Conservation (phyloP, 805 yeast species). For the Metschnikowia sp. region DNA sequence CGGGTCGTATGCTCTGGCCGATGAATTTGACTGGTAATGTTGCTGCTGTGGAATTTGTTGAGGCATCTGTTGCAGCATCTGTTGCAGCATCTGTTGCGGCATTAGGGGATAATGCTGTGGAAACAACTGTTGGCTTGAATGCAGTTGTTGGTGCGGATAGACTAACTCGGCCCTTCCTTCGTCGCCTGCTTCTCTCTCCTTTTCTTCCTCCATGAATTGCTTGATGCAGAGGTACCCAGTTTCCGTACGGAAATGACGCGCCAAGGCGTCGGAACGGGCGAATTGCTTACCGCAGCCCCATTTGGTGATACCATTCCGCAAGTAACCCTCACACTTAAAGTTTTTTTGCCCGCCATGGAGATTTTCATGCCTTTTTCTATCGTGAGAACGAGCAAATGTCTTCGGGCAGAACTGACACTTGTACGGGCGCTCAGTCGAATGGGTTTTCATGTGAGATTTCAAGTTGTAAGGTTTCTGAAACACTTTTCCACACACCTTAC, state of each 20-base stretch:
- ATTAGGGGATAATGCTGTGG: not conserved
- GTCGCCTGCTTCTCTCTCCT: constrained; percentile 12
- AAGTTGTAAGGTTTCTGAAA: constrained; percentile 50
- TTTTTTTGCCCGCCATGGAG: constrained; percentile 72
- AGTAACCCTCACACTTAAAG: constrained; percentile 61
- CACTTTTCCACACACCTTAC: constrained; percentile 42
- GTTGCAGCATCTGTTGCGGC: not conserved
- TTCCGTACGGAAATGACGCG: constrained; percentile 73
- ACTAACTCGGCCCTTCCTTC: not conserved
- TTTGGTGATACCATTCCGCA: constrained; percentile 52
- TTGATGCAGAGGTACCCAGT: constrained; percentile 68
- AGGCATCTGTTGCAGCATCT: not conserved
- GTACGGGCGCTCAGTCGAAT: constrained; percentile 69
- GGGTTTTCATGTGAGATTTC: constrained; percentile 47
- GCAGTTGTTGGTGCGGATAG: not conserved
- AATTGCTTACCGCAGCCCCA: constrained; percentile 79
- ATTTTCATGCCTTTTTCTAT: constrained; percentile 69
- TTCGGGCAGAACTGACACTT: constrained; percentile 61
- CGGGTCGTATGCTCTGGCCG: not conserved
- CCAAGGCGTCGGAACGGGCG: constrained; percentile 75
- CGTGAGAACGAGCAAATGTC: constrained; percentile 75
- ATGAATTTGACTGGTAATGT: not conserved
- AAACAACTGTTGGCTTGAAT: not conserved
- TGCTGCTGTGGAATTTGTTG: not conserved
- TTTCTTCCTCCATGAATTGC: constrained; percentile 63